Conservation (phyloP, 192 early-diverging fungal genomes). For the Rhizoclosmatium sp. region DNA sequence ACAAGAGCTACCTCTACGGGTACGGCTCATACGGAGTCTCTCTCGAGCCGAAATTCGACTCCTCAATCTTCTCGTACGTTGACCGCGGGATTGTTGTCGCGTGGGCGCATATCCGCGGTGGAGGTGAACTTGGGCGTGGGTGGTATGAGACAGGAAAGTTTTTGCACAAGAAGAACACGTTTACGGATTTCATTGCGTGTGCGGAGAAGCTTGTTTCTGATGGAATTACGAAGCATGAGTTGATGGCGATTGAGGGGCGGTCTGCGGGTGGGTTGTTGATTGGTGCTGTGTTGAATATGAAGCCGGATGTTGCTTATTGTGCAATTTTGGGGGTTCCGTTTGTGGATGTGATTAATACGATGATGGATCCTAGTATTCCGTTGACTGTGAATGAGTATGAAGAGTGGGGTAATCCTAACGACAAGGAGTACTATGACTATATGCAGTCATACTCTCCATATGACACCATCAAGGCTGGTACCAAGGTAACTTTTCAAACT, state of each 20-base stretch:
- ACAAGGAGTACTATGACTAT: slow-evolving; percentile 58
- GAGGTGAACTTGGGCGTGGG: slow-evolving; percentile 26
- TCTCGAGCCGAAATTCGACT: slow-evolving; percentile 41
- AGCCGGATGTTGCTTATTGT: slow-evolving; percentile 47
- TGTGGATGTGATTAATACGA: slow-evolving; percentile 60
- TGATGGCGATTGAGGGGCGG: slow-evolving; percentile 56
- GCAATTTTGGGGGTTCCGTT: slow-evolving; percentile 60
- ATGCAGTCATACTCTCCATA: slow-evolving; percentile 62
- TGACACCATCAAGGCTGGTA: slow-evolving; percentile 49
- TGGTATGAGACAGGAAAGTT: slow-evolving; percentile 64
- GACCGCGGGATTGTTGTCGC: slow-evolving; percentile 59
- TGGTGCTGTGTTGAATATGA: slow-evolving; percentile 50
- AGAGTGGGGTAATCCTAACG: slow-evolving; percentile 64
- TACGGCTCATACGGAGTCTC: slow-evolving; percentile 56
- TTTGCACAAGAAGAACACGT: slow-evolving; percentile 59
- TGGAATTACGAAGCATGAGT: slow-evolving; percentile 38
- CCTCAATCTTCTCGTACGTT: slow-evolving; percentile 38
- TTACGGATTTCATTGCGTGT: slow-evolving; percentile 57
- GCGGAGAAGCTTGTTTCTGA: slow-evolving; percentile 49
- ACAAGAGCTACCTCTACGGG: slow-evolving; percentile 50
- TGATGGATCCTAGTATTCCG: slow-evolving; percentile 58
- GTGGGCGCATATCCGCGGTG: slow-evolving; percentile 42
- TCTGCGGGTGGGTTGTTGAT: slow-evolving; percentile 60
- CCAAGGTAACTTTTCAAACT: slow-evolving; percentile 1
- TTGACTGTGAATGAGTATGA: slow-evolving; percentile 60